These are phyloP conservation scores for Nicotiana undulata DNA, from an alignment of 257 asterid genomes.

Conservation along the genomic window DNA sequence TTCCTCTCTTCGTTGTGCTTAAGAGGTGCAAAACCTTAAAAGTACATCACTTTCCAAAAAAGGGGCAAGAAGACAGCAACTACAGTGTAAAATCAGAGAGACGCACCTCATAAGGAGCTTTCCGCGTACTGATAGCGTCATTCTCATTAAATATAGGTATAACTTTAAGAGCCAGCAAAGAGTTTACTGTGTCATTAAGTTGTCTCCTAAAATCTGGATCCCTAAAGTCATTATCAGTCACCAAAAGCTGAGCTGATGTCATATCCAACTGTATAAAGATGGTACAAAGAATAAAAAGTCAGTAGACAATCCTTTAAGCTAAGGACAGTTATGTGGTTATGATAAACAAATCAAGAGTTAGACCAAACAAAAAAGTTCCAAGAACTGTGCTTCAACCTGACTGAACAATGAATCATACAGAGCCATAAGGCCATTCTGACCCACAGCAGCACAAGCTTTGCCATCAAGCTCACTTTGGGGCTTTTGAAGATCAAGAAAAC, in stretches of 20 bases:
- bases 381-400: slow-evolving; percentile 46
- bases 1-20: too few relatives aligned
- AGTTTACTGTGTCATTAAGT: slow-evolving; percentile 54
- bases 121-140: slow-evolving; percentile 71
- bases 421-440: slow-evolving; percentile 98
- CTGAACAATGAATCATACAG: slow-evolving; percentile 86
- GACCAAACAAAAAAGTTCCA: not conserved
- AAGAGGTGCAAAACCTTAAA: too few relatives aligned
- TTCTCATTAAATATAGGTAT: slow-evolving; percentile 80
- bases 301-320: not conserved
- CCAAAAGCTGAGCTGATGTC: slow-evolving; percentile 78
- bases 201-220: slow-evolving; percentile 59
- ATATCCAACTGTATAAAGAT: slow-evolving; percentile 47
- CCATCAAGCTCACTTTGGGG: slow-evolving; percentile 94
- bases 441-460: slow-evolving; percentile 98
- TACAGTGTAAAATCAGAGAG: not conserved
- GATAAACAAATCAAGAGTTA: not conserved
- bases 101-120: slow-evolving; percentile 78
- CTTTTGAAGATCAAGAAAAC: slow-evolving; percentile 96
- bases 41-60: not conserved
- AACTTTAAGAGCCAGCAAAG: slow-evolving; percentile 49
- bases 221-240: slow-evolving; percentile 73
- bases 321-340: not conserved
- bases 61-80: not conserved
- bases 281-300: not conserved